Evolutionary conservation across 371 early-diverging fungal genomes (phyloP).

Genomic region (Syncephalastrum sp.): DNA sequence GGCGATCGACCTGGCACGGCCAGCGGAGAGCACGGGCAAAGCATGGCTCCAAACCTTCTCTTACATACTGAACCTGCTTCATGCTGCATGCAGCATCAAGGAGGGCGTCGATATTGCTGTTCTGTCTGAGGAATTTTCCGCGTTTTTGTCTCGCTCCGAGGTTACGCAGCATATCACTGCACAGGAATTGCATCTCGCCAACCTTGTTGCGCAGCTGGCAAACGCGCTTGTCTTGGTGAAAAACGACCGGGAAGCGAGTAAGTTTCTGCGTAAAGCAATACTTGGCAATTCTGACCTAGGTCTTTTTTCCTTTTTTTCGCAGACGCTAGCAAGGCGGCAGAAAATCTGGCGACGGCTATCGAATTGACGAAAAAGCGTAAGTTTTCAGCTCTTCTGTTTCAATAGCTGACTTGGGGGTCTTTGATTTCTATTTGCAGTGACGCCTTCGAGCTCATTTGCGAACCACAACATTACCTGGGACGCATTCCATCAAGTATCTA

Average conservation of each 20-base stretch:
- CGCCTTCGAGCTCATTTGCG: slow-evolving; percentile 9
- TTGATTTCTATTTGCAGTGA: background rate
- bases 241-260: slow-evolving; percentile 12
- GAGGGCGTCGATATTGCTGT: slow-evolving; percentile 17
- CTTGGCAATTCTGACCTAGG: too few relatives aligned
- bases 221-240: slow-evolving; percentile 22
- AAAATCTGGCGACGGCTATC: slow-evolving; percentile 12
- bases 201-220: slow-evolving; percentile 22
- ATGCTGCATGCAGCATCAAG: slow-evolving; percentile 32
- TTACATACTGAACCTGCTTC: slow-evolving; percentile 28
- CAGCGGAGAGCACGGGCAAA: slow-evolving; percentile 33
- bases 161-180: slow-evolving; percentile 21
- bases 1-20: slow-evolving; percentile 40
- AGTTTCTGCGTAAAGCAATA: background rate
- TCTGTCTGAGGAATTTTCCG: slow-evolving; percentile 17
- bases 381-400: too few relatives aligned
- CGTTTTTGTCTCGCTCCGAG: slow-evolving; percentile 12
- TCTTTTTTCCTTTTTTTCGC: background rate
- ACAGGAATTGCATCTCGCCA: slow-evolving; percentile 27
- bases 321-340: slow-evolving; percentile 16
- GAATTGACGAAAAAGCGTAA: slow-evolving; percentile 11
- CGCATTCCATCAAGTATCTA: slow-evolving; percentile 30
- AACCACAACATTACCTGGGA: slow-evolving; percentile 26
- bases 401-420: too few relatives aligned
- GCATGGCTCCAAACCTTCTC: slow-evolving; percentile 38